Percentiles rank a stretch among this genome's conserved stretches.
Conservation (phyloP, 371 early-diverging fungal genomes). For the Mortierella polycephala region DNA sequence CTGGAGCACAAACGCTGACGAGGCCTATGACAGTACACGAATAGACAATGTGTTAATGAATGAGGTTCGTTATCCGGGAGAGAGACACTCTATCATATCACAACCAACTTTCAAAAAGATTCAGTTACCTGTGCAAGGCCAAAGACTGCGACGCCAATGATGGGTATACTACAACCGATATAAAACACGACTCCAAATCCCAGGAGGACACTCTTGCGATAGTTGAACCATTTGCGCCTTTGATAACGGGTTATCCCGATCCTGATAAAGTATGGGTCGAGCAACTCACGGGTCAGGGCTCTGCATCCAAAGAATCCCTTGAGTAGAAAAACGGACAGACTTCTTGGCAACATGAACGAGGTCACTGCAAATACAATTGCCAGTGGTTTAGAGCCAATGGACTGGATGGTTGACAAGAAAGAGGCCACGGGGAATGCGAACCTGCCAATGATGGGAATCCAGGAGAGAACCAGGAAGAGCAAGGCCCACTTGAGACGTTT, state of each 20-base stretch:
- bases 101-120: background rate
- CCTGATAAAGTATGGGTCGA: constrained; percentile 76
- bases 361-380: constrained; percentile 56
- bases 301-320: constrained; percentile 71
- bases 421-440: constrained; percentile 69
- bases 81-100: no score
- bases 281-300: constrained; percentile 69
- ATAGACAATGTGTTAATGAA: background rate
- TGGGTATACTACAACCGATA: constrained; percentile 60
- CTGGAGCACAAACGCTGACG: constrained; percentile 67
- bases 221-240: constrained; percentile 69
- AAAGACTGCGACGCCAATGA: constrained; percentile 65
- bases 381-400: constrained; percentile 52
- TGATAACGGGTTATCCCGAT: constrained; percentile 62
- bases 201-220: constrained; percentile 69
- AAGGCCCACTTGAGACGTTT: constrained; percentile 61
- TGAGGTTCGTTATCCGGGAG: no score
- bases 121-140: constrained; percentile 60
- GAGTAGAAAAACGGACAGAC: constrained; percentile 59
- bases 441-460: constrained; percentile 66
- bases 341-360: constrained; percentile 60
- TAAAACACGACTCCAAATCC: constrained; percentile 73
- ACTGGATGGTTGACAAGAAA: constrained; percentile 49
- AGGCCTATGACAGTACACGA: constrained; percentile 38
- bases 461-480: constrained; percentile 60